phyloP scores from a whole-genome alignment of 2,329 filamentous ascomycete genomes.

The Penicillium brasilianum region DNA sequence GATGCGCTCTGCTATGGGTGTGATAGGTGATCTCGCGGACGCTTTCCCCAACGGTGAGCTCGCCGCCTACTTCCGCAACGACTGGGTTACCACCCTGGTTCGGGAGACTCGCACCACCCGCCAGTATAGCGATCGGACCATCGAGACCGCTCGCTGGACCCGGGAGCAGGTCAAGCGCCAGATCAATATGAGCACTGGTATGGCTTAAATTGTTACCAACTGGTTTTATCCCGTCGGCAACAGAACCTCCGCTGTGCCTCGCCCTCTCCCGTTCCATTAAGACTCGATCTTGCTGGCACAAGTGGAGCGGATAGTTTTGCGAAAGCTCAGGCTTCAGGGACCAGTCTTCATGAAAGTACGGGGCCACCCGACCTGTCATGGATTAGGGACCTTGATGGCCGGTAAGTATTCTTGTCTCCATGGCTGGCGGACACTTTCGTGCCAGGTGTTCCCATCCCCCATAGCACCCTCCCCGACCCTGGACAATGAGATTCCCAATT shows the following conservation, averaged over 20 bases:
- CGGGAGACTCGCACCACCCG: constrained; percentile 90
- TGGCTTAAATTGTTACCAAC: constrained; percentile 40
- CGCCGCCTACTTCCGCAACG: constrained; percentile 79
- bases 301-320: not conserved
- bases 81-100: constrained; percentile 88
- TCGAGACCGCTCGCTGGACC: constrained; percentile 95
- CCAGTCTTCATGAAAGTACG: constrained; percentile 5
- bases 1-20: constrained; percentile 93
- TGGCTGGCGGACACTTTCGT: not conserved
- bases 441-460: constrained; percentile 1
- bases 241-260: not conserved
- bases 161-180: constrained; percentile 97
- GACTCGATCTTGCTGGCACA: not conserved
- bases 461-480: not conserved
- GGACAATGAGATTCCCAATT: constrained; percentile 10
- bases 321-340: not conserved
- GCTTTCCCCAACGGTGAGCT: constrained; percentile 91
- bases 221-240: constrained; percentile 17
- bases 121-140: constrained; percentile 81
- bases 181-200: constrained; percentile 46
- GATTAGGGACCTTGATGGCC: constrained; percentile 9
- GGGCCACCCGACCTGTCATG: constrained; percentile 5
- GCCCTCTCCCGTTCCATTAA: not conserved
- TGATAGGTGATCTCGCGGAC: constrained; percentile 94
- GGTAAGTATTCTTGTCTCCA: constrained; percentile 3